Conservation (phyloP, 169 alveolate genomes). For the Plasmodium gallinaceum region DNA sequence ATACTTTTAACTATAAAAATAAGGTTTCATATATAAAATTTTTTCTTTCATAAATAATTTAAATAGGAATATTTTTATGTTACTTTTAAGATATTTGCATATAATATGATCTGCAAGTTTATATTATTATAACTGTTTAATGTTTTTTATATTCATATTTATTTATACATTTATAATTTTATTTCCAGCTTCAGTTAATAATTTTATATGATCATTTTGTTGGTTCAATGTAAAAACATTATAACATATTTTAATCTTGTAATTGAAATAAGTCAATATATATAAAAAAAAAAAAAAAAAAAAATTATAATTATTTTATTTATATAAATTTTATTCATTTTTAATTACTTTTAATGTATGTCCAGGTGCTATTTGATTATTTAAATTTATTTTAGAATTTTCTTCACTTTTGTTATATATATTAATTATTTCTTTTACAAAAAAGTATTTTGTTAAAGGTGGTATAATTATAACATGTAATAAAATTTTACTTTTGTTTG, state of each 20-base stretch:
- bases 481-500: conserved; percentile 55
- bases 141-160: background rate
- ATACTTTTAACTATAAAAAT: conserved; percentile 44
- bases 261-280: background rate
- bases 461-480: conserved; percentile 63
- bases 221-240: conserved; percentile 45
- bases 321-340: background rate
- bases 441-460: conserved; percentile 39
- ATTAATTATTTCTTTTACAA: conserved; percentile 68
- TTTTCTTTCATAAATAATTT: too few species aligned
- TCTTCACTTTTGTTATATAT: conserved; percentile 62
- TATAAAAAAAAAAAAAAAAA: conserved; percentile 43
- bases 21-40: background rate
- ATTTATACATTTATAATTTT: conserved; percentile 29
- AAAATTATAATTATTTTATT: background rate
- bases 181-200: conserved; percentile 62
- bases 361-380: conserved; percentile 76
- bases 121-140: background rate
- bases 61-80: background rate
- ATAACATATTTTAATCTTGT: conserved; percentile 56
- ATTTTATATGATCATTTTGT: conserved; percentile 45
- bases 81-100: background rate
- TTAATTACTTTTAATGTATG: conserved; percentile 56
- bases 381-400: conserved; percentile 46
- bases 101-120: background rate